These are phyloP conservation scores for Pterulicium gracile DNA, from an alignment of 1,284 basidiomycete genomes.

Conservation along the genomic window DNA sequence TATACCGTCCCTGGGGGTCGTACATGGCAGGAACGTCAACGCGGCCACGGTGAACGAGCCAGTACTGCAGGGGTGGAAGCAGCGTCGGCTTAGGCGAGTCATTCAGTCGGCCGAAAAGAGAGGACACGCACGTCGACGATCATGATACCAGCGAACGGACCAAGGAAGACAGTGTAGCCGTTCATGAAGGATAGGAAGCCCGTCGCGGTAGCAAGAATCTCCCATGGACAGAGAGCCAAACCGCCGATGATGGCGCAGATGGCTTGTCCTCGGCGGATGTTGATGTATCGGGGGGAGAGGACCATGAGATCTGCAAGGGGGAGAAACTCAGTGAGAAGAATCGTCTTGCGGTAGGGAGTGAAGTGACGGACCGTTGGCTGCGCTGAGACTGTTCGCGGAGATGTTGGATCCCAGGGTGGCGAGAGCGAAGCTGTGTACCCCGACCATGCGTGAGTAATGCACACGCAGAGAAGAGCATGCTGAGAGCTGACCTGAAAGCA, in stretches of 20 bases:
- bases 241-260: constrained; percentile 65
- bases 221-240: constrained; percentile 51
- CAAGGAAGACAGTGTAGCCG: constrained; percentile 64
- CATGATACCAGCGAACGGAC: constrained; percentile 56
- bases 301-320: constrained; percentile 51
- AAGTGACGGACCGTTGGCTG: constrained; percentile 59
- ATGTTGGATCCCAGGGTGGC: constrained; percentile 69
- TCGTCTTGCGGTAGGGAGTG: constrained; percentile 25
- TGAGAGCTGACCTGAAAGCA: constrained; percentile 29
- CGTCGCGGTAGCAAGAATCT: constrained; percentile 41
- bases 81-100: not conserved
- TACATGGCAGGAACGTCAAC: constrained; percentile 69
- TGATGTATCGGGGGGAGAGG: constrained; percentile 57
- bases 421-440: constrained; percentile 37
- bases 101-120: not conserved
- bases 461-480: not conserved
- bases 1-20: constrained; percentile 51
- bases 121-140: constrained; percentile 17
- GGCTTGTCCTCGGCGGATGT: constrained; percentile 66
- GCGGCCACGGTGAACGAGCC: constrained; percentile 49
- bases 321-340: not conserved
- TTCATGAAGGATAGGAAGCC: constrained; percentile 49
- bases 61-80: constrained; percentile 34
- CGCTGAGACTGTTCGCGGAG: constrained; percentile 64
- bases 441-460: too few species aligned